A percentile compares a stretch with the other conserved stretches of the same genome.
Evolutionary conservation across 2,329 filamentous ascomycete species (phyloP).

Genomic region (Nigrospora osmanthi): DNA sequence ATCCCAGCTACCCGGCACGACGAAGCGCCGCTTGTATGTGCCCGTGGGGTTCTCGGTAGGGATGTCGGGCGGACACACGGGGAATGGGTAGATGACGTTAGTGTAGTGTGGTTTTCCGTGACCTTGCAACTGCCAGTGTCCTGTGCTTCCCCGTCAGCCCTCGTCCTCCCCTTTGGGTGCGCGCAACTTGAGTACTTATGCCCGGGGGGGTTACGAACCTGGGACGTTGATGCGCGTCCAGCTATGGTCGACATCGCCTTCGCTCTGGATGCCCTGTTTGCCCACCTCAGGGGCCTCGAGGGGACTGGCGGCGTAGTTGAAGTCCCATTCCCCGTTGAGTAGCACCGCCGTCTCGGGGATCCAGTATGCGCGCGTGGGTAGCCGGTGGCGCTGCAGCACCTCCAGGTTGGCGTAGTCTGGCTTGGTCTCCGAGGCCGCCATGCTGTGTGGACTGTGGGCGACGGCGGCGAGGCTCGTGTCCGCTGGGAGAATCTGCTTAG

Average conservation of each 20-base stretch:
- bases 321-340: conserved; percentile 51
- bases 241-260: conserved; percentile 13
- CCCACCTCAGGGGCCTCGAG: conserved; percentile 33
- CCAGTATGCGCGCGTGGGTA: conserved; percentile 43
- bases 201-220: conserved; percentile 19
- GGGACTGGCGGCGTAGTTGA: conserved; percentile 39
- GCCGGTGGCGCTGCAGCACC: conserved; percentile 44
- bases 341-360: conserved; percentile 40
- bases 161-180: not conserved
- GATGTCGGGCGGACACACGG: conserved; percentile 55
- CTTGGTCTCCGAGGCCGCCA: conserved; percentile 11
- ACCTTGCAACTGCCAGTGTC: conserved; percentile 63
- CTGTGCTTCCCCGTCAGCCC: not conserved
- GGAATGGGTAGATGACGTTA: conserved; percentile 59
- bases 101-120: conserved; percentile 62
- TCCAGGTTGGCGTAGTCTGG: conserved; percentile 43
- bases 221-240: conserved; percentile 53
- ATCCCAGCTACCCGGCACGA: conserved; percentile 39
- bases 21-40: conserved; percentile 49
- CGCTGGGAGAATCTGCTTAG: no score
- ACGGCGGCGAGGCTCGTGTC: no score
- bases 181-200: not conserved
- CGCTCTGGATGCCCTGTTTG: not conserved
- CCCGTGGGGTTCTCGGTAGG: conserved; percentile 59
- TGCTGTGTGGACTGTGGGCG: not conserved